phyloP scores from a whole-genome alignment of 1,284 basidiomycete species.

The Cryptococcus sp. region DNA sequence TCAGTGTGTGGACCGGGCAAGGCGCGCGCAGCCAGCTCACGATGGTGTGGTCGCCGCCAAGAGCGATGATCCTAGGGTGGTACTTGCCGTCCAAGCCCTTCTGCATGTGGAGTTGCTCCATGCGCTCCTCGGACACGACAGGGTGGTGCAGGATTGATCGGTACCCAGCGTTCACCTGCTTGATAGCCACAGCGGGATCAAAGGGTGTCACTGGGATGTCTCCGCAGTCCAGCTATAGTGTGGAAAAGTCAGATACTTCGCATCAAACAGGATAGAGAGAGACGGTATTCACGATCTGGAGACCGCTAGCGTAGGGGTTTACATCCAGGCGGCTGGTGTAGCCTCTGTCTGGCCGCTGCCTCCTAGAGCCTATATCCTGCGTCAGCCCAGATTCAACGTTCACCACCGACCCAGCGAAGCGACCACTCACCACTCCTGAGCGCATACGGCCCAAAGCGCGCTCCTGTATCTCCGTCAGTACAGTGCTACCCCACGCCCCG shows the following conservation, averaged over 20 bases:
- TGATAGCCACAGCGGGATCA: conserved; percentile 49
- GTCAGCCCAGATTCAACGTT: neutral
- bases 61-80: conserved; percentile 49
- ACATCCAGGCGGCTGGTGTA: conserved; percentile 31
- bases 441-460: conserved; percentile 48
- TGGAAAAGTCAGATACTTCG: neutral
- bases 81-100: conserved; percentile 41
- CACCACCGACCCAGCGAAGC: neutral
- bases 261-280: neutral
- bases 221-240: conserved; percentile 45
- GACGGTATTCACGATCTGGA: conserved; percentile 23
- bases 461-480: conserved; percentile 24
- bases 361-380: conserved; percentile 22
- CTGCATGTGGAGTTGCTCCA: conserved; percentile 25
- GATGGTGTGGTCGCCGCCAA: conserved; percentile 53
- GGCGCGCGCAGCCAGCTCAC: conserved; percentile 12
- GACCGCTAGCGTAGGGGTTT: conserved; percentile 34
- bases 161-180: conserved; percentile 49
- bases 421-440: conserved; percentile 34
- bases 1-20: no score
- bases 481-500: neutral
- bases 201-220: conserved; percentile 51
- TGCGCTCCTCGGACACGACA: conserved; percentile 20
- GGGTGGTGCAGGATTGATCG: conserved; percentile 27
- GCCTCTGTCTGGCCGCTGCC: conserved; percentile 34